Evolutionary conservation across 495 filamentous ascomycete genomes (phyloP), one percentile per base, ranked within the genome.

Genomic region (Xeromyces bisporus): DNA sequence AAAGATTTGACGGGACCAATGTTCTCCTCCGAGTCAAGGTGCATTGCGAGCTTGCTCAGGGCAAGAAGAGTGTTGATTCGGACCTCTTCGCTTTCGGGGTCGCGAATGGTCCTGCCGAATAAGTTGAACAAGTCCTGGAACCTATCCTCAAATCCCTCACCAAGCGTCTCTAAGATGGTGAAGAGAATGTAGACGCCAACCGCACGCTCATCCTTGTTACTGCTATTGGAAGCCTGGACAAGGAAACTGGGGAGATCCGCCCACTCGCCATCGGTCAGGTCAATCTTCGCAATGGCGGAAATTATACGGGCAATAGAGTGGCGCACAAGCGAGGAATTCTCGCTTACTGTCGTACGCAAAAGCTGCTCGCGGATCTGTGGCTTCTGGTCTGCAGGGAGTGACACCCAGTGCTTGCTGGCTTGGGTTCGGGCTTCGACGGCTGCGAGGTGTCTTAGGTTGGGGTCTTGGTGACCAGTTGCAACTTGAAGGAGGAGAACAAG

Each of bases 41-140:
- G 62, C 63, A 92, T 79, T 13, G 85, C 78, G 37, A 93, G 63
- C 55, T 81, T 75, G 50, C 86, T 81, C 35, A 94, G 68, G n/a
- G 82, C 83, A 43, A 93, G 69, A 56, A 96, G 77, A 15, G 86
- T 92, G 59, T 94, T 97, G 56, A 92, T 73, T 34, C 87, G 77
- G 30, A 97, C 91, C 48, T 89, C 77, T 34, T 75, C 66, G 53
- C 81, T 93, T 58, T 93, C 78, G 12, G 78, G 78, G 50, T 97
- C 91, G 38, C 68, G 69, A 47, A 97, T 89, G 9, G 85, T 93
- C 53, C 71, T 80, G 51, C 56, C 60, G 62, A 96, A 94, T 7
- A 96, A 69, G 35, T 66, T 64, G 44, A 96, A 80, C 18, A 96
- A 68, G 38, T 80, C 74, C 26, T 60, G 48, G 42, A 83, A 69